Base-by-base conservation (phyloP, 768 basidiomycete species). In the Russula compacta region DNA sequence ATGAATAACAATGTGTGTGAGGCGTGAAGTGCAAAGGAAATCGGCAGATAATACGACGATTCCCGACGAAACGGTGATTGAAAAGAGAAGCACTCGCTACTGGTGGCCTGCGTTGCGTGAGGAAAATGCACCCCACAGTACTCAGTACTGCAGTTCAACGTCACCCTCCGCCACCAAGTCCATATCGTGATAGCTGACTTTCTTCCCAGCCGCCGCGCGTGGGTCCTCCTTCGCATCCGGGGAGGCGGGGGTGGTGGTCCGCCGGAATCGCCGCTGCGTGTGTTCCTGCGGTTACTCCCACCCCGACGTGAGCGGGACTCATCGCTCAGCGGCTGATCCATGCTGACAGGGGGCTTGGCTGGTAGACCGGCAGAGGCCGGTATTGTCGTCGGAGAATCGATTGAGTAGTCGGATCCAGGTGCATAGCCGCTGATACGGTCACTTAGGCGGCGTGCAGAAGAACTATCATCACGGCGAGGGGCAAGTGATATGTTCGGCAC, bases 141-240 rank as follows among this genome's bases (percentile, higher is more conserved):
- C 42, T 72, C 66, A 77, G 63, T 76, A 76, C 53, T 70, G 72
- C 69, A 77, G 65, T 68, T 76, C 76, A 53, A 77, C 73, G 59
- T 76, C 72, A 42, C 73, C 85, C 79, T 89, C 89, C 33, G 92
- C 89, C 66, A 92, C 90, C 71, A 89, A 77, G 76, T 98, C 95
- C 85, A 97, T 90, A 74, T 98, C 95, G 71, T 92, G 86, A 70
- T 98, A 98, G 75, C 90, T 93, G 58, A 98, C 84, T 73, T 90
- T 83, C 74, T 85, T 88, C 48, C 91, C 91, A 38, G 86, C 89
- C 36, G 89, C 87, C 33, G 95, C 91, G 43, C 95, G 79, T 46
- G 95, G 95, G 72, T 98, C 95, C 72, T 93, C 90, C 74, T 90
- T 92, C 35, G 86, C 89, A 73, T 93, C 89, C 57, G 89, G 85